These are phyloP conservation scores for Marasmius fiardii DNA, from an alignment of 1,284 basidiomycete species.

Conservation along the genomic window DNA sequence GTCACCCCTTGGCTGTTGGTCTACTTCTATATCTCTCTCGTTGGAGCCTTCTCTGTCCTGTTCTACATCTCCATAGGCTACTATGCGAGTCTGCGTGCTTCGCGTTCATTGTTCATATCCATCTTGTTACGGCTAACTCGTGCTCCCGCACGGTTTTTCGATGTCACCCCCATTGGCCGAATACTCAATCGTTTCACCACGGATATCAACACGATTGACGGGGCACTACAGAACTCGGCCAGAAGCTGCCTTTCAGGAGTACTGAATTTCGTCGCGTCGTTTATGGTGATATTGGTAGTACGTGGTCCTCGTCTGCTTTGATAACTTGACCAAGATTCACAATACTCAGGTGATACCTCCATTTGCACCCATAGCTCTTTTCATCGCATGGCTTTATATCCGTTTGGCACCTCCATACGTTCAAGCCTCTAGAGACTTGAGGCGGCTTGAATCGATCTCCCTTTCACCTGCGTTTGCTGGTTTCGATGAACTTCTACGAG, in stretches of 20 bases:
- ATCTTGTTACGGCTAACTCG: constrained; percentile 54
- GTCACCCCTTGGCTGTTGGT: constrained; percentile 66
- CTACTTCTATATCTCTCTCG: constrained; percentile 58
- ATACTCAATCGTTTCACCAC: constrained; percentile 79
- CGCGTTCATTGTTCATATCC: constrained; percentile 51
- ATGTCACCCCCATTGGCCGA: constrained; percentile 66
- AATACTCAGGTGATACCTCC: constrained; percentile 40
- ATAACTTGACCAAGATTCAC: too few relatives aligned
- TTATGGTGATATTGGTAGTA: constrained; percentile 59
- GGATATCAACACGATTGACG: constrained; percentile 76
- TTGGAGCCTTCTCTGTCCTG: constrained; percentile 50
- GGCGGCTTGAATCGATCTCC: constrained; percentile 67
- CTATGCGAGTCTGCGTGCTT: constrained; percentile 64
- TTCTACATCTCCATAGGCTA: constrained; percentile 61
- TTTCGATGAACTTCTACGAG: constrained; percentile 76
- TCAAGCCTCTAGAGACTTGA: constrained; percentile 65
- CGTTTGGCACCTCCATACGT: constrained; percentile 70
- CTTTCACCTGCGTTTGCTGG: constrained; percentile 71
- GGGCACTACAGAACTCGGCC: constrained; percentile 55
- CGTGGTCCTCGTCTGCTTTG: background rate
- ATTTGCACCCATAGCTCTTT: constrained; percentile 66
- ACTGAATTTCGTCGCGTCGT: constrained; percentile 64
- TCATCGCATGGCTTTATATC: constrained; percentile 72
- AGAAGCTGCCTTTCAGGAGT: constrained; percentile 52
- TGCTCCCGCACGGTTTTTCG: constrained; percentile 66